A percentile compares a stretch with the other conserved stretches of the same genome.
Evolutionary conservation across 2,329 filamentous ascomycete species (phyloP).

Genomic region (Hymenoscyphus linearis): DNA sequence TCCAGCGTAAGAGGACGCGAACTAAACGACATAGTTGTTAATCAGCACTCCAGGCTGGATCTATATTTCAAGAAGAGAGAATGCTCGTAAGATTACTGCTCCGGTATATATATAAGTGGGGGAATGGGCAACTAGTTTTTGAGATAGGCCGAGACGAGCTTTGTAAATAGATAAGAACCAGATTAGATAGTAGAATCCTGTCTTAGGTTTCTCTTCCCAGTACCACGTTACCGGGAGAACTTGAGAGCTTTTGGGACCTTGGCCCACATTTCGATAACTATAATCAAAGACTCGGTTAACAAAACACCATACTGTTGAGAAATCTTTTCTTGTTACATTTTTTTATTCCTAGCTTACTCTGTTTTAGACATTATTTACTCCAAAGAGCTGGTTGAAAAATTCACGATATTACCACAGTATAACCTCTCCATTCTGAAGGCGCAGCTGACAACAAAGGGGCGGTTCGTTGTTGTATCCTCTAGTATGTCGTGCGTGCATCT

Average conservation of each 20-base stretch:
- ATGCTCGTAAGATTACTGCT: neutral
- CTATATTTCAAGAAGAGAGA: neutral
- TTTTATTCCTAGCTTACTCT: too few relatives aligned
- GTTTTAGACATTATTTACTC: too few relatives aligned
- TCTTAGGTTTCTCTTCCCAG: neutral
- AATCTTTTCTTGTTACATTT: too few relatives aligned
- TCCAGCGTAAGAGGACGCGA: slow-evolving; percentile 16
- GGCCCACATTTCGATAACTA: too few relatives aligned
- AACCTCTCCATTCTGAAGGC: too few relatives aligned
- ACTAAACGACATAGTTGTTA: slow-evolving; percentile 1
- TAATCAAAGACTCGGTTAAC: too few relatives aligned
- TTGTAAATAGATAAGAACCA: neutral
- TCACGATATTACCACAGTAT: too few relatives aligned
- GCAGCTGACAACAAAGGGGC: too few relatives aligned
- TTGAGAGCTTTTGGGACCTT: neutral
- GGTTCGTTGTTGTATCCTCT: too few relatives aligned
- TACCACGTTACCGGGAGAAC: neutral
- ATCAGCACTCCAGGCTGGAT: neutral
- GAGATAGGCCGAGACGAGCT: neutral
- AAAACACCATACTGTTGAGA: too few relatives aligned
- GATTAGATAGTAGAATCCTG: neutral
- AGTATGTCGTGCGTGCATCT: too few relatives aligned
- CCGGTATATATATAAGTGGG: neutral
- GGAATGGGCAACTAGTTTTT: neutral
- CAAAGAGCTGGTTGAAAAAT: too few relatives aligned